phyloP scores from a whole-genome alignment of 768 basidiomycete genomes.

The Mycena chlorophos region DNA sequence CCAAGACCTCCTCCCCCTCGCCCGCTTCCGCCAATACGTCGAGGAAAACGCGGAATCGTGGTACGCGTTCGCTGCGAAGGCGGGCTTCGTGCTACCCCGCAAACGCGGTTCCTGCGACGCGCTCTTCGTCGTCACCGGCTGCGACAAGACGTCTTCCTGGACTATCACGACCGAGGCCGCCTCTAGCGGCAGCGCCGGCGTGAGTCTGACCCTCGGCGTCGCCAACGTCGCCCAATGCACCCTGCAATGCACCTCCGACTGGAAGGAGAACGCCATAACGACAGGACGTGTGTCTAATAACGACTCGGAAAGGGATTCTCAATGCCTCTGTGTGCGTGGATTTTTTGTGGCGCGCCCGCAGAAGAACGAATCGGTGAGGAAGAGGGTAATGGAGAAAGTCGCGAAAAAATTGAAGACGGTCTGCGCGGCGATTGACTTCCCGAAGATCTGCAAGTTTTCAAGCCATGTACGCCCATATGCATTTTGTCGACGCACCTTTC shows the following conservation, averaged over 20 bases:
- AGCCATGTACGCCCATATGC: too few species aligned
- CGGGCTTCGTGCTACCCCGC: background rate
- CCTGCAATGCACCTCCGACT: conserved; percentile 7
- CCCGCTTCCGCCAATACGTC: conserved; percentile 15
- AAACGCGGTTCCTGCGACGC: background rate
- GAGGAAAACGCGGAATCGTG: conserved; percentile 6
- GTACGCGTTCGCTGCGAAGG: conserved; percentile 13
- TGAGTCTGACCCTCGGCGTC: conserved; percentile 9
- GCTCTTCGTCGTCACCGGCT: conserved; percentile 23
- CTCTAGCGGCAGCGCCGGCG: background rate
- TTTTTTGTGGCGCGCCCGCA: background rate
- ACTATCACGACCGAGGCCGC: conserved; percentile 14
- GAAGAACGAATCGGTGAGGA: too few species aligned
- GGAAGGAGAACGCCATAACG: conserved; percentile 5
- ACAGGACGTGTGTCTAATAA: background rate
- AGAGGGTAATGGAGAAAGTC: too few species aligned
- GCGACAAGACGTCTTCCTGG: conserved; percentile 24
- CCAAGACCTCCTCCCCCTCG: conserved; percentile 4
- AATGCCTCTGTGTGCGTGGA: conserved; percentile 16
- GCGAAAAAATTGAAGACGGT: too few species aligned
- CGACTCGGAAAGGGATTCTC: conserved; percentile 8
- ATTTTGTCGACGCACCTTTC: too few species aligned
- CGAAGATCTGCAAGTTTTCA: too few species aligned
- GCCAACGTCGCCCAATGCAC: background rate
- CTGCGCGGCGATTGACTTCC: too few species aligned